phyloP scores from a whole-genome alignment of 352 stramenopile species.

The Stephanocyclus meneghinianus region DNA sequence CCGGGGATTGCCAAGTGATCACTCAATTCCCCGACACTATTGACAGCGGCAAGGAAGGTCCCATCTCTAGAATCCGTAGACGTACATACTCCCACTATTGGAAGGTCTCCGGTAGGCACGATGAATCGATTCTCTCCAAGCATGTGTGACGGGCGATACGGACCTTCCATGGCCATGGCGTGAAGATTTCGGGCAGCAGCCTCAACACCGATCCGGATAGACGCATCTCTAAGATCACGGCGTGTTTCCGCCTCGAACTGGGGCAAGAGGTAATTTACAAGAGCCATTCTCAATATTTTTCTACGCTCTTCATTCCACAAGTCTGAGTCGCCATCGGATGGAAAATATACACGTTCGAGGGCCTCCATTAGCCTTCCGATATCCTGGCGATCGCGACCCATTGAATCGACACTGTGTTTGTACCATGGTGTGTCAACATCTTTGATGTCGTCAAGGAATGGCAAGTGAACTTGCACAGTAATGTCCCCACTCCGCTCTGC shows the following conservation, averaged over 20 bases:
- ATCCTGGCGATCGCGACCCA: slow-evolving; percentile 50
- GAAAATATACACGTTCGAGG: slow-evolving; percentile 74
- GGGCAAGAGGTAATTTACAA: slow-evolving; percentile 78
- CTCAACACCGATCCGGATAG: slow-evolving; percentile 63
- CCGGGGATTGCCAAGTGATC: slow-evolving; percentile 79
- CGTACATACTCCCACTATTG: slow-evolving; percentile 78
- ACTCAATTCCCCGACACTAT: slow-evolving; percentile 67
- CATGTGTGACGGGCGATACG: slow-evolving; percentile 71
- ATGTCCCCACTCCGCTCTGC: slow-evolving; percentile 73
- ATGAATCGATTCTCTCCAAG: slow-evolving; percentile 80
- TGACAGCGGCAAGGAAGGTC: slow-evolving; percentile 75
- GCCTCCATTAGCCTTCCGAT: slow-evolving; percentile 57
- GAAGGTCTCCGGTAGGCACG: slow-evolving; percentile 73
- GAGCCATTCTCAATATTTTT: slow-evolving; percentile 73
- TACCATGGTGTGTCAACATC: slow-evolving; percentile 71
- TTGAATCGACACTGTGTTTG: slow-evolving; percentile 38
- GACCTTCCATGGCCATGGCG: slow-evolving; percentile 82
- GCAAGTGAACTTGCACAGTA: slow-evolving; percentile 75
- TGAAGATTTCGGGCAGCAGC: slow-evolving; percentile 69
- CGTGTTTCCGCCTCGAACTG: slow-evolving; percentile 79
- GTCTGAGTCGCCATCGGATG: slow-evolving; percentile 65
- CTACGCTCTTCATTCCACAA: slow-evolving; percentile 77
- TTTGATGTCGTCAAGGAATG: slow-evolving; percentile 43
- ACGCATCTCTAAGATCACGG: slow-evolving; percentile 72
- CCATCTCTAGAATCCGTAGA: slow-evolving; percentile 71